A percentile compares a stretch with the other conserved stretches of the same genome.
Evolutionary conservation across 1,139 yeast species (phyloP).

Genomic region (Meyerozyma carpophila): DNA sequence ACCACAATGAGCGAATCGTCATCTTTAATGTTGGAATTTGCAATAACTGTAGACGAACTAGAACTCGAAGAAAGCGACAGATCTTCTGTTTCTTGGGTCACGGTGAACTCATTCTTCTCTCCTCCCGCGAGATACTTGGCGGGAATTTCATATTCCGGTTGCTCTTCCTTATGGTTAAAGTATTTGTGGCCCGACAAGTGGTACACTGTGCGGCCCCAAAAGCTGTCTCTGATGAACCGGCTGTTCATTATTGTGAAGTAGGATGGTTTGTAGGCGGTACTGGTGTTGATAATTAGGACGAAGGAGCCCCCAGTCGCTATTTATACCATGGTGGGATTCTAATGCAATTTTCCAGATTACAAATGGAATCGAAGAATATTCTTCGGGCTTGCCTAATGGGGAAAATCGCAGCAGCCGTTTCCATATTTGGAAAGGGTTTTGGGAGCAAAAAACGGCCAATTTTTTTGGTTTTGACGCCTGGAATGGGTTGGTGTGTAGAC

Average conservation of each 20-base stretch:
- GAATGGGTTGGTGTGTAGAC: no score
- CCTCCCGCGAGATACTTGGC: constrained; percentile 19
- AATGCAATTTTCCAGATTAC: no score
- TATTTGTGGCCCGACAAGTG: constrained; percentile 26
- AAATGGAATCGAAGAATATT: no score
- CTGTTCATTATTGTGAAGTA: not conserved
- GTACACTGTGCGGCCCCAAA: constrained; percentile 28
- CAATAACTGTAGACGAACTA: not conserved
- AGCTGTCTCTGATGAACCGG: constrained; percentile 15
- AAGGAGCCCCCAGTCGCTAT: not conserved
- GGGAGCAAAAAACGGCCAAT: no score
- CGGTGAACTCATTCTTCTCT: not conserved
- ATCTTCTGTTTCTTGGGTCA: not conserved
- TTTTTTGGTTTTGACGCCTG: no score
- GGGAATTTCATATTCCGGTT: constrained; percentile 26
- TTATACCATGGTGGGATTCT: not conserved
- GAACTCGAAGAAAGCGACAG: not conserved
- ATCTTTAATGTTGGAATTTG: not conserved
- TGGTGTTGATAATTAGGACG: not conserved
- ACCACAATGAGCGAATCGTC: constrained; percentile 12
- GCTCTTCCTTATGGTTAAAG: constrained; percentile 28
- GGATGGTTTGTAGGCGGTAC: no score
- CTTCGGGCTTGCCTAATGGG: no score
- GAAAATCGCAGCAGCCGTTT: no score
- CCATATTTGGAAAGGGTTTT: no score